Evolutionary conservation across 257 asterid species (phyloP).

Genomic region (Solanum pinnatisectum): DNA sequence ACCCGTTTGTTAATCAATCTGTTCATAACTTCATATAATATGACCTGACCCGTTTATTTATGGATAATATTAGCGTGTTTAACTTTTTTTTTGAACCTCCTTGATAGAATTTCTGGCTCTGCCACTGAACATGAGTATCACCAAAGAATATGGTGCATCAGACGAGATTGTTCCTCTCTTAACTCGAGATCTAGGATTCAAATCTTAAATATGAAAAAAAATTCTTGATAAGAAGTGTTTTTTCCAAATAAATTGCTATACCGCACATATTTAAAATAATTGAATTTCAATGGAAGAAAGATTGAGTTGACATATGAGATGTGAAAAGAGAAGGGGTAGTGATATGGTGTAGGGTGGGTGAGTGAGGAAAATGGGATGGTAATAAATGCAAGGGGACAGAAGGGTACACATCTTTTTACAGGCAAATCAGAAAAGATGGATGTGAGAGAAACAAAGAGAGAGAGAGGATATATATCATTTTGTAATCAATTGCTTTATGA

Average conservation of each 20-base stretch:
- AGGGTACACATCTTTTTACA: slow-evolving; percentile 58
- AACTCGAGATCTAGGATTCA: background rate
- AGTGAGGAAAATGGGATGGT: slow-evolving; percentile 7
- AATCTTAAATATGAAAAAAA: no score
- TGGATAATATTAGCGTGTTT: no score
- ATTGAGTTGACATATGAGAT: background rate
- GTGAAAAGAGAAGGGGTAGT: background rate
- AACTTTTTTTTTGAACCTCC: no score
- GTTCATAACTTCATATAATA: no score
- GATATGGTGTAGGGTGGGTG: background rate
- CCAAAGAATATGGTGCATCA: background rate
- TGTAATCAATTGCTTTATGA: slow-evolving; percentile 94
- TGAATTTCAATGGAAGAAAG: rapidly evolving
- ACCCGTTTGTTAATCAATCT: no score
- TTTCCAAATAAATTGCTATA: no score
- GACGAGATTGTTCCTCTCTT: background rate
- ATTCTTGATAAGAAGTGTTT: rapidly evolving
- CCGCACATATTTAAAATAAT: no score
- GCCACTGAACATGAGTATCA: no score
- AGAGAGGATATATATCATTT: slow-evolving; percentile 55
- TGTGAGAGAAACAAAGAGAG: slow-evolving; percentile 19
- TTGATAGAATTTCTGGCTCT: no score
- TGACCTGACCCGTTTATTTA: no score
- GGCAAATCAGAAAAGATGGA: slow-evolving; percentile 74
- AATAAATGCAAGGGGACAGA: slow-evolving; percentile 58